phyloP scores from a whole-genome alignment of 2,329 filamentous ascomycete genomes.

The Fusarium domesticum region DNA sequence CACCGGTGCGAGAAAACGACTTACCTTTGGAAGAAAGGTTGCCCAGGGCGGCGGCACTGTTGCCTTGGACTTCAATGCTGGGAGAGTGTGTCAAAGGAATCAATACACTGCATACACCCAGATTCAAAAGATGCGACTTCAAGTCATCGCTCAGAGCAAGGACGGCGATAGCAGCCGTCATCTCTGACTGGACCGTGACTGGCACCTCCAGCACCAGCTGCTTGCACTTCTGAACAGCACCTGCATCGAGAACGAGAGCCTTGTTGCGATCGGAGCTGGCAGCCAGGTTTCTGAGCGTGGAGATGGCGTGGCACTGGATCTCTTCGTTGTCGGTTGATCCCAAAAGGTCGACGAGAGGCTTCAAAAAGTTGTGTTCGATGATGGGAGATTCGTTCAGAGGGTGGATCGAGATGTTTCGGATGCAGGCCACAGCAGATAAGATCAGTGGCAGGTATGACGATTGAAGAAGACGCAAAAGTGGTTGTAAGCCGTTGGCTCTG shows the following conservation, averaged over 20 bases:
- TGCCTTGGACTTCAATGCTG: conserved; percentile 97
- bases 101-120: conserved; percentile 93
- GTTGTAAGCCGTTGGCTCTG: conserved; percentile 77
- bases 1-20: not conserved
- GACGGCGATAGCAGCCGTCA: conserved; percentile 99
- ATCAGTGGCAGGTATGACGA: conserved; percentile 95
- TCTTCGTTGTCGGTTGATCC: conserved; percentile 97
- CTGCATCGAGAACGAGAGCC: conserved; percentile 92
- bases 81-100: conserved; percentile 93
- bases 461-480: conserved; percentile 84
- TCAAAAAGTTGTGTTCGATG: conserved; percentile 94
- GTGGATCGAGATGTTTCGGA: conserved; percentile 98
- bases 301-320: conserved; percentile 98
- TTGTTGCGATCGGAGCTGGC: conserved; percentile 98
- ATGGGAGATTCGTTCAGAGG: conserved; percentile 97
- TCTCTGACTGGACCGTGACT: conserved; percentile 93
- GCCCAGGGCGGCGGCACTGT: conserved; percentile 91
- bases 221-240: conserved; percentile 97
- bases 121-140: conserved; percentile 82
- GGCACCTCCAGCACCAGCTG: conserved; percentile 91
- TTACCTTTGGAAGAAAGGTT: conserved; percentile 96
- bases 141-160: conserved; percentile 93
- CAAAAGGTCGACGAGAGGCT: conserved; percentile 87
- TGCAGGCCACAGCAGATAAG: conserved; percentile 93
- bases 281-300: conserved; percentile 89